Base-by-base conservation (phyloP, 1,284 basidiomycete species). In the Trichosporon coremiiforme region DNA sequence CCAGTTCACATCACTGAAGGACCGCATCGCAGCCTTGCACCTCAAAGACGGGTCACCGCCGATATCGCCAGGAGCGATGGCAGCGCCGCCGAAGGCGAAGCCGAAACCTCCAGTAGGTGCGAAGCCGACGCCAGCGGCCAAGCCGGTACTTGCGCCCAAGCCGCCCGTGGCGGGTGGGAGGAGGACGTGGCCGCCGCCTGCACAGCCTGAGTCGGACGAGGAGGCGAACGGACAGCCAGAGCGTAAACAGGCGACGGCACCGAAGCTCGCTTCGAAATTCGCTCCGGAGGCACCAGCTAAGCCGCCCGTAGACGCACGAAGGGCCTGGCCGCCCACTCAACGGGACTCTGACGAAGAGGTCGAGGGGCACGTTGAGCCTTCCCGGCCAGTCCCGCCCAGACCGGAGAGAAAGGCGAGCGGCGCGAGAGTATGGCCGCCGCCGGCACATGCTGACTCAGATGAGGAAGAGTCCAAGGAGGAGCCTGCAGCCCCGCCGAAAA, bases 1-100 rank as follows among this genome's bases (percentile, higher is more conserved):
- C 6, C 65, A 67, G 20, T 70, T 70, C 68, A 69, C 64, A 1
- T 70, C 69, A 13, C 65, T 73, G 63, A 70, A 70, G 41, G 71
- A 73, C 57, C 71, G 71, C 67, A 73, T 73, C 55, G 71, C 71
- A 0, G 71, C 71, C 0, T 55, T 70, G 25, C 70, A 69, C 57
- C 66, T 68, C 2, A 47, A 66, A 22, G 20, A 64, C 17, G 36
- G 38, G 1, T 22, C 10, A 8, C 36, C 36, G 35, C 63, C 63
- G 10, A 64, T 64, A 1, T 22, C 63, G 9, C 22, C 63, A 2
- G 62, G 62, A 2, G 22, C 8, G 20, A 25, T 25, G 38, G 33
- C 38, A 12, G 25, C 20, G 20, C 50, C 50, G 20, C 50, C 20
- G n/a, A 35, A 35, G 33, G 3, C 50, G 10, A 53, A 53, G 9